Conservation (phyloP, 805 yeast species). For the Pichia eremophila region DNA sequence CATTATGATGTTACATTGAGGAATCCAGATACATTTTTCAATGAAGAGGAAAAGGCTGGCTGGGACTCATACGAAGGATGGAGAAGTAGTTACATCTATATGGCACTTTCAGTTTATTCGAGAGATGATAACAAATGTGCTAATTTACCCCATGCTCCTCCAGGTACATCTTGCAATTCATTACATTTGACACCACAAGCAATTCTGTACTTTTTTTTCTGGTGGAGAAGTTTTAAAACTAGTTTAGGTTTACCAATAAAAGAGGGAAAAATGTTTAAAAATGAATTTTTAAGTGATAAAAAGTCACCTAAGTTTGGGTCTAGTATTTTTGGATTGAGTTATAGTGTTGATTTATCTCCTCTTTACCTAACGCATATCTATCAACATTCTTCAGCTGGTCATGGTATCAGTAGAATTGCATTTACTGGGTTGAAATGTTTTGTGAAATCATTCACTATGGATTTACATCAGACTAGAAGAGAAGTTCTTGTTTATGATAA, state of each 20-base stretch:
- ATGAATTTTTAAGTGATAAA: slow-evolving; percentile 27
- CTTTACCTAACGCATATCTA: slow-evolving; percentile 68
- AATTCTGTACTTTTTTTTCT: slow-evolving; percentile 56
- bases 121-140: slow-evolving; percentile 12
- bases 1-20: slow-evolving; percentile 51
- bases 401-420: slow-evolving; percentile 36
- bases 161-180: slow-evolving; percentile 44
- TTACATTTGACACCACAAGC: slow-evolving; percentile 68
- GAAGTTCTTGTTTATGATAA: slow-evolving; percentile 23
- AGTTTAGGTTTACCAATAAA: slow-evolving; percentile 72
- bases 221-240: slow-evolving; percentile 87
- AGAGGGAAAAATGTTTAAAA: slow-evolving; percentile 57
- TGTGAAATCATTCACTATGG: slow-evolving; percentile 47
- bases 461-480: slow-evolving; percentile 55
- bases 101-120: slow-evolving; percentile 50
- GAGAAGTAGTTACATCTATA: slow-evolving; percentile 73
- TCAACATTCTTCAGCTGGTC: slow-evolving; percentile 33
- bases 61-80: slow-evolving; percentile 80
- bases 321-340: slow-evolving; percentile 62
- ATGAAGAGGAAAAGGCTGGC: slow-evolving; percentile 27
- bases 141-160: slow-evolving; percentile 11
- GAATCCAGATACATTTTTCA: slow-evolving; percentile 41
- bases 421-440: slow-evolving; percentile 67
- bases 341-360: slow-evolving; percentile 63
- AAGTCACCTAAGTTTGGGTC: slow-evolving; percentile 25